Evolutionary conservation across 2,329 filamentous ascomycete species (phyloP), one percentile per base, ranked within the genome.

Genomic region (Diaporthe batatas): DNA sequence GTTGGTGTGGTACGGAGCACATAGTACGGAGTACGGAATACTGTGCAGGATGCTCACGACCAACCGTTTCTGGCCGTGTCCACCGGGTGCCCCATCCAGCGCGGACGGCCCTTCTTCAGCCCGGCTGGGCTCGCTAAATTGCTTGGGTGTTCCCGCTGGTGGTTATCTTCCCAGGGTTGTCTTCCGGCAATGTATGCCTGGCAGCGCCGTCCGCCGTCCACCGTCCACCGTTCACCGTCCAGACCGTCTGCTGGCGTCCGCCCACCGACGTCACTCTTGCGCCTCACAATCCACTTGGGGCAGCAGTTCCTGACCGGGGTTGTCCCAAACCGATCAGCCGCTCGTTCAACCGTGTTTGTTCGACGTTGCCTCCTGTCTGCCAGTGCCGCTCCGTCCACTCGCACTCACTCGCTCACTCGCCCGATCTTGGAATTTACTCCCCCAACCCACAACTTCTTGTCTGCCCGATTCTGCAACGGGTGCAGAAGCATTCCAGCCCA

Each of bases 231-330:
- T n/a, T 11, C 5, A n/a, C 16, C 29, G 29, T 36, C 29, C 21
- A 23, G 21, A 23, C 47, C 16, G 47, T 49, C 44, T 49, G 12
- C 21, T n/a, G 23, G 21, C n/a, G 47, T 49, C 47, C 44, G 44
- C 21, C 62, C 62, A 34, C 21, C 62, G 62, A 65, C 62, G 62
- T 65, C 62, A 65, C 62, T 62, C 23, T 51, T 29, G 44, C 44
- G 62, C 62, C 62, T 65, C 44, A 51, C 44, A 65, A 65, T 51
- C 44, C 44, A 29, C 29, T 29, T 29, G 29, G 29, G 2, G 29
- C 29, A 47, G 29, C 29, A 47, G 7, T n/a, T 65, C n/a, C 34
- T 49, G 58, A 47, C 14, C 58, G 58, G 58, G 18, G 42, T 25
- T 23, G 34, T 11, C 11, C 10, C 34, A 10, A 11, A 36, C 34